phyloP scores from a whole-genome alignment of 1,284 basidiomycete species.

The Pseudomicrostroma phylloplanum region DNA sequence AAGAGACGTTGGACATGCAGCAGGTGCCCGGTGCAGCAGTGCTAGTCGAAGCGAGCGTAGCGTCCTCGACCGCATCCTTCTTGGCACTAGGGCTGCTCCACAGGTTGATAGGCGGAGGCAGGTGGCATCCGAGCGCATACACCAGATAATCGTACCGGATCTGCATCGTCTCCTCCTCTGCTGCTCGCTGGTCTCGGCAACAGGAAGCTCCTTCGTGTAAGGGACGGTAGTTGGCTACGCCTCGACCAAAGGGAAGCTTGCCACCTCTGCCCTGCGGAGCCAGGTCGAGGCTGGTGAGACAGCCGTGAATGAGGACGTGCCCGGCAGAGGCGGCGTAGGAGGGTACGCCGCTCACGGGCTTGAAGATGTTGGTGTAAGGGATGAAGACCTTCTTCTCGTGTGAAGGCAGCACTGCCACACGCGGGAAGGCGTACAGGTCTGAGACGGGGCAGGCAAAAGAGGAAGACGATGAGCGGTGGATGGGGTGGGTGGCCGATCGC shows the following conservation, averaged over 20 bases:
- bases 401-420: slow-evolving; percentile 53
- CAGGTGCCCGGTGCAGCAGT: not conserved
- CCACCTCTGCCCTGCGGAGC: not conserved
- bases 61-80: not conserved
- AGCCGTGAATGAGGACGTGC: slow-evolving; percentile 19
- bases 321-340: not conserved
- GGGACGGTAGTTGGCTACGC: slow-evolving; percentile 9
- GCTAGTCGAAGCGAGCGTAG: not conserved
- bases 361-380: slow-evolving; percentile 59
- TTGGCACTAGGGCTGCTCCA: slow-evolving; percentile 12
- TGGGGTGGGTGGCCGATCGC: not conserved
- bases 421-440: slow-evolving; percentile 56
- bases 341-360: slow-evolving; percentile 9
- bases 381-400: slow-evolving; percentile 59
- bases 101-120: slow-evolving; percentile 27
- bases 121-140: slow-evolving; percentile 25
- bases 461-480: not conserved
- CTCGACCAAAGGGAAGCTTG: slow-evolving; percentile 8
- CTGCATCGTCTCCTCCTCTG: not conserved
- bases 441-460: not conserved
- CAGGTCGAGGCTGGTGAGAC: slow-evolving; percentile 13
- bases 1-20: not conserved
- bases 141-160: slow-evolving; percentile 24
- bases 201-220: slow-evolving; percentile 3
- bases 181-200: not conserved